phyloP scores from a whole-genome alignment of 1,284 basidiomycete species.

The Porogramme epimiltina region DNA sequence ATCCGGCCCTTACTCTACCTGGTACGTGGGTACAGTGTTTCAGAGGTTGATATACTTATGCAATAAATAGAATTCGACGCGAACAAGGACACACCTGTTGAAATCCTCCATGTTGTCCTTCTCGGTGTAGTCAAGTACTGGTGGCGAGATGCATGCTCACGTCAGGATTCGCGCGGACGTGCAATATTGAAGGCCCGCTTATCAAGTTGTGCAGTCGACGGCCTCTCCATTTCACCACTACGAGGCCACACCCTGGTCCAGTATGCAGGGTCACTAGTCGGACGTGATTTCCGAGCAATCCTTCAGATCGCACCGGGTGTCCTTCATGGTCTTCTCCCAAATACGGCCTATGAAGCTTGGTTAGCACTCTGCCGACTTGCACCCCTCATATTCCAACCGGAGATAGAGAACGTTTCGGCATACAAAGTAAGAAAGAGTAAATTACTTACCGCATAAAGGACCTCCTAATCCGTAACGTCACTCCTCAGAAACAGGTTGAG shows the following conservation, averaged over 20 bases:
- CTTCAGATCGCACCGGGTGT: conserved; percentile 30
- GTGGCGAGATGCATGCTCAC: conserved; percentile 32
- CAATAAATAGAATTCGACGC: conserved; percentile 31
- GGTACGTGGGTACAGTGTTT: conserved; percentile 1
- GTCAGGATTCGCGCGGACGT: conserved; percentile 13
- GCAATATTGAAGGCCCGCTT: conserved; percentile 22
- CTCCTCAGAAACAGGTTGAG: conserved; percentile 10
- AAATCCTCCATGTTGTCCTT: conserved; percentile 35
- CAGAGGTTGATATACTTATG: not conserved
- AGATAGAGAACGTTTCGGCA: conserved; percentile 18
- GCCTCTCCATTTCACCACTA: conserved; percentile 20
- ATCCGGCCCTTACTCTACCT: conserved; percentile 1
- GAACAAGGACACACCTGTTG: conserved; percentile 32
- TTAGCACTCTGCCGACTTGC: conserved; percentile 20
- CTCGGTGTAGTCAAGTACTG: conserved; percentile 37
- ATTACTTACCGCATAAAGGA: too few species aligned
- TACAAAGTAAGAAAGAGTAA: conserved; percentile 19
- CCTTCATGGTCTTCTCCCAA: conserved; percentile 23
- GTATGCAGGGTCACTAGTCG: conserved; percentile 30
- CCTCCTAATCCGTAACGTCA: too few species aligned
- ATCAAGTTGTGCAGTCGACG: conserved; percentile 17
- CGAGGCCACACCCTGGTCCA: conserved; percentile 27
- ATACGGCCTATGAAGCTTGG: conserved; percentile 23
- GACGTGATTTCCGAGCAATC: conserved; percentile 29
- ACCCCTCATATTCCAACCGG: conserved; percentile 27